Evolutionary conservation across 805 yeast genomes (phyloP).

Genomic region (Candida rishiriensis): DNA sequence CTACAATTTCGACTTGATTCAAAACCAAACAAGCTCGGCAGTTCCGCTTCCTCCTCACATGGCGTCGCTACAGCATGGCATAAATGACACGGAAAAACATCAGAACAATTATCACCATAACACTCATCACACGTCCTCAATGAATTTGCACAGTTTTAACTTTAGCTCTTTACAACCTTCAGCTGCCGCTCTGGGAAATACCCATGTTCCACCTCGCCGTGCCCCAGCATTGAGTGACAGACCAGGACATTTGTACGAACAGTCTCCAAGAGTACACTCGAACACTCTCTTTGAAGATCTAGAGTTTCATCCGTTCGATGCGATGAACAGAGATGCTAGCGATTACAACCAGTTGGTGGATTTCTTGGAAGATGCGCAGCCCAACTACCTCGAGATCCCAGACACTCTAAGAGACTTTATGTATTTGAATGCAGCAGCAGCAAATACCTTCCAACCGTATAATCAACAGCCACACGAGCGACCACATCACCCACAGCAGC

Average conservation of each 20-base stretch:
- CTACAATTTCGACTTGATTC: conserved; percentile 7
- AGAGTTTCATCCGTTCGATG: conserved; percentile 1
- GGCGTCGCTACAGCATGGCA: background rate
- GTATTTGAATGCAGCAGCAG: conserved; percentile 32
- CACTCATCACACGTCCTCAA: background rate
- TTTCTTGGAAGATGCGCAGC: conserved; percentile 6
- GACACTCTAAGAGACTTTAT: conserved; percentile 35
- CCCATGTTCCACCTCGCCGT: background rate
- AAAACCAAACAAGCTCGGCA: background rate
- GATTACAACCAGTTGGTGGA: conserved; percentile 9
- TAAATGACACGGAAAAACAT: background rate
- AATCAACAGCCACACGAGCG: background rate
- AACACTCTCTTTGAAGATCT: conserved; percentile 2
- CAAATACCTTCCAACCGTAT: background rate
- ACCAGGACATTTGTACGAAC: background rate
- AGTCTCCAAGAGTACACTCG: background rate
- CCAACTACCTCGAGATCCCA: conserved; percentile 16
- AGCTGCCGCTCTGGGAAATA: background rate
- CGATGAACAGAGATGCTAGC: conserved; percentile 5
- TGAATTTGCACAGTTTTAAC: too few relatives aligned
- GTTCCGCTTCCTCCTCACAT: background rate
- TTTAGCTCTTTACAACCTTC: too few relatives aligned
- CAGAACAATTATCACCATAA: background rate
- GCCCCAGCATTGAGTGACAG: background rate
- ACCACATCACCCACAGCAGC: background rate